These are phyloP conservation scores for Blastomyces emzantsi DNA, from an alignment of 2,329 filamentous ascomycete genomes.

Conservation along the genomic window DNA sequence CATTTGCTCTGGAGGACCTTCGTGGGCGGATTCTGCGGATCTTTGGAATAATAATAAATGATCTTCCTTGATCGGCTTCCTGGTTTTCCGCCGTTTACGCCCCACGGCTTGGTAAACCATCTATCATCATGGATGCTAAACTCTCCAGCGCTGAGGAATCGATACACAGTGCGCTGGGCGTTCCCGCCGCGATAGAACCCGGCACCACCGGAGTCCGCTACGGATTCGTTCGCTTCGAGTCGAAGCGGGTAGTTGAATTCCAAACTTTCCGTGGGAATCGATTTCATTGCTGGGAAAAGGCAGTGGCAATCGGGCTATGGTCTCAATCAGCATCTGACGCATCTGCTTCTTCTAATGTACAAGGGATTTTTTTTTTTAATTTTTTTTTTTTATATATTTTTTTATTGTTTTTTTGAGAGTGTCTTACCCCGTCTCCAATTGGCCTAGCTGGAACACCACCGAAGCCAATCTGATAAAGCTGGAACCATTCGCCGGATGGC, in stretches of 20 bases:
- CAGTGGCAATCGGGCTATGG: conserved; percentile 38
- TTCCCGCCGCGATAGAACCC: conserved; percentile 43
- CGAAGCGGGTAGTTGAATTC: conserved; percentile 42
- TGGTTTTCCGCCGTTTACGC: conserved; percentile 40
- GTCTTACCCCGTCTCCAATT: conserved; percentile 34
- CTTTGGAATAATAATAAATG: conserved; percentile 35
- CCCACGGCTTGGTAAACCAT: conserved; percentile 45
- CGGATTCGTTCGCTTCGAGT: conserved; percentile 42
- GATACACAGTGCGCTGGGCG: conserved; percentile 41
- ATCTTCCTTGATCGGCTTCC: conserved; percentile 38
- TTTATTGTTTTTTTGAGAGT: background rate
- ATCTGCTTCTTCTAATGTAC: background rate
- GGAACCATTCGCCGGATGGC: conserved; percentile 41
- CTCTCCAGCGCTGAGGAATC: conserved; percentile 40
- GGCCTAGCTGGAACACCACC: conserved; percentile 42
- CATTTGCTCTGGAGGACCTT: conserved; percentile 40
- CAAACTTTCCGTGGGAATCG: conserved; percentile 42
- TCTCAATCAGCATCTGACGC: background rate
- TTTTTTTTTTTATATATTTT: background rate
- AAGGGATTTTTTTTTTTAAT: background rate
- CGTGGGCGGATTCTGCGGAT: conserved; percentile 24
- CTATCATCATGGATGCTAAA: conserved; percentile 43
- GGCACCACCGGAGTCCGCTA: conserved; percentile 42
- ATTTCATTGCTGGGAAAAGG: conserved; percentile 44
- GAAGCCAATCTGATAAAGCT: conserved; percentile 45